Conservation (phyloP, 306 rosid genomes). For the Quillaja saponaria region DNA sequence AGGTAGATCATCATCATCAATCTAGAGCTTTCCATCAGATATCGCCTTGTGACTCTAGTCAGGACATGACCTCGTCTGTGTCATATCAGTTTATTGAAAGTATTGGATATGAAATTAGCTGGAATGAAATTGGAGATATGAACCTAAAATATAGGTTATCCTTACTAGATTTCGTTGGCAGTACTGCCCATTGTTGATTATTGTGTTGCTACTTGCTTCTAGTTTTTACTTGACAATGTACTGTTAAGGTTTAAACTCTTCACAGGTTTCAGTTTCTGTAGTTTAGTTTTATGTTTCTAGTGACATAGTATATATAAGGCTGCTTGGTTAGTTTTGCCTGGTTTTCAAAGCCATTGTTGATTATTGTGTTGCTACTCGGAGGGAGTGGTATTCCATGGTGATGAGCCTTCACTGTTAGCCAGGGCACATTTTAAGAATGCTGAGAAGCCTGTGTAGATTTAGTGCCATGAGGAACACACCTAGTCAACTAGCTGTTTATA, state of each 20-base stretch:
- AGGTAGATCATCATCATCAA: slow-evolving; percentile 51
- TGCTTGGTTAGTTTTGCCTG: slow-evolving; percentile 20
- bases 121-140: slow-evolving; percentile 39
- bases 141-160: slow-evolving; percentile 44
- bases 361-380: slow-evolving; percentile 4
- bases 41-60: slow-evolving; percentile 35
- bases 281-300: slow-evolving; percentile 39
- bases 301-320: slow-evolving; percentile 20
- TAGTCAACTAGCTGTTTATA: no score
- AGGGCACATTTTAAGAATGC: no score
- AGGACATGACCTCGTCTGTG: slow-evolving; percentile 31
- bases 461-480: no score
- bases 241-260: slow-evolving; percentile 33
- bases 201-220: slow-evolving; percentile 22
- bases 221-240: slow-evolving; percentile 39
- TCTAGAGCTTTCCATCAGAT: slow-evolving; percentile 43
- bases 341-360: slow-evolving; percentile 16
- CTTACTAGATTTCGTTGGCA: slow-evolving; percentile 34
- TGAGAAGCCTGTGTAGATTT: background rate
- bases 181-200: slow-evolving; percentile 25
- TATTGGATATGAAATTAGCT: slow-evolving; percentile 38
- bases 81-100: slow-evolving; percentile 38
- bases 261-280: slow-evolving; percentile 32
- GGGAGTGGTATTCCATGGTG: slow-evolving; percentile 14
- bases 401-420: background rate